Conservation (phyloP, 2,329 filamentous ascomycete genomes). For the Exophiala sideris region DNA sequence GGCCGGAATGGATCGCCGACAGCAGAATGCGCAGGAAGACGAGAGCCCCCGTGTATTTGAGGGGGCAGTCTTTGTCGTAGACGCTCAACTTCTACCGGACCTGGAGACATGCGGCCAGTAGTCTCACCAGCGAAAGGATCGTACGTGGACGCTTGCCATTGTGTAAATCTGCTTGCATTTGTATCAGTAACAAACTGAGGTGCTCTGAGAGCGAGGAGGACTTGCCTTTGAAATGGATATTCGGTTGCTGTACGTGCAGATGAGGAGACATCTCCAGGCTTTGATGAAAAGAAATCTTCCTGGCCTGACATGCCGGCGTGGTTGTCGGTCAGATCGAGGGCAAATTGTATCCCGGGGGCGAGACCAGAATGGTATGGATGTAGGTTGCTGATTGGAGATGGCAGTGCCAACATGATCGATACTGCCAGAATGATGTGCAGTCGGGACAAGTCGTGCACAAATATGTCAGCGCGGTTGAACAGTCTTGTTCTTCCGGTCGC, state of each 20-base stretch:
- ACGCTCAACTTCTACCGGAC: conserved; percentile 11
- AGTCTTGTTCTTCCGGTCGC: conserved; percentile 5
- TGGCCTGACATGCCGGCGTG: conserved; percentile 16
- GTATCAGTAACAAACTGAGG: conserved; percentile 1
- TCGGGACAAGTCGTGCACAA: conserved; percentile 3
- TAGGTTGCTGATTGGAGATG: conserved; percentile 18
- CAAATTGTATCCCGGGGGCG: conserved; percentile 24
- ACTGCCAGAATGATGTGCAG: conserved; percentile 10
- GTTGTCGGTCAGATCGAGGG: conserved; percentile 22
- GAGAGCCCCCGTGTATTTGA: conserved; percentile 20
- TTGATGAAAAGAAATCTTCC: conserved; percentile 16
- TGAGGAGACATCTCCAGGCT: conserved; percentile 11
- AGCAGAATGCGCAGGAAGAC: conserved; percentile 13
- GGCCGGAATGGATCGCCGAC: conserved; percentile 22
- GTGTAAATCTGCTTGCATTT: conserved; percentile 12
- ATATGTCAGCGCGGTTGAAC: neutral
- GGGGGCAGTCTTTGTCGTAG: conserved; percentile 20
- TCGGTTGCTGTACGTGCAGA: conserved; percentile 8
- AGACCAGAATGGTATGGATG: conserved; percentile 18
- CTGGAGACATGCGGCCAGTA: conserved; percentile 21
- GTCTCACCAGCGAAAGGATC: conserved; percentile 22
- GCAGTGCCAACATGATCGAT: conserved; percentile 25
- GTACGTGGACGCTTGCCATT: conserved; percentile 19
- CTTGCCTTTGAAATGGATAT: conserved; percentile 17
- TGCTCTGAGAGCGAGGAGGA: neutral